Base-by-base conservation (phyloP, 1,284 basidiomycete species). In the Tranzscheliella williamsii region DNA sequence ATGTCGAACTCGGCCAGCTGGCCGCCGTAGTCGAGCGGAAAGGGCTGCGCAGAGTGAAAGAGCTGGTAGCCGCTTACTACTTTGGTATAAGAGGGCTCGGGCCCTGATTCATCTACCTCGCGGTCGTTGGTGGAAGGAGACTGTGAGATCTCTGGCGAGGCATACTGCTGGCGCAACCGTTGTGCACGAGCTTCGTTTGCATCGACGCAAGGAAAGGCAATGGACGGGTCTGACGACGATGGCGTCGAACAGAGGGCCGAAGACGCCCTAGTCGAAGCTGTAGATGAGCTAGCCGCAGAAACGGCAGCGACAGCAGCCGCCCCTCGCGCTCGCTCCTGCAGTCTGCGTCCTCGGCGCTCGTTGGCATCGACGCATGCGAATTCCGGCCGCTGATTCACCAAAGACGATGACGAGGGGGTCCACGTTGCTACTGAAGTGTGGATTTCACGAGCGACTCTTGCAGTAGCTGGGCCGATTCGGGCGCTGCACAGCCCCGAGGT, bases 1-100 rank as follows among this genome's bases (percentile, higher is more conserved):
- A 98, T 82, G 60, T 90, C 85, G 70, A 91, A 90, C 9, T 40
- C 20, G 0, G 89, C 86, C 0, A 98, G 82, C 1, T 86, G 80
- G 0, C 82, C 78, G 0, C 85, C 81, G 37, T 83, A 83, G 80
- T 97, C 96, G 12, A 98, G 83, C 0, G 84, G 82, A 21, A 96
- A 82, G 0, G 88, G 84, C 1, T 79, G 68, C 0, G 79, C 24
- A 46, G 80, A 70, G 47, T 75, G 54, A 68, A 72, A 80, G 20
- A 69, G 33, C 35, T 75, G 38, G 55, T 80, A 81, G 7, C 79
- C 79, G 3, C 72, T 72, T 1, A 78, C 75, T n/a, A 79, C 70
- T 36, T 79, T 79, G 24, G 75, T 69, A 53, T 81, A 81, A 2
- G 78, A 75, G 0, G 80, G 80, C 52, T 81, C 80, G 5, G 80